Conservation (phyloP, 768 basidiomycete species). For the Pisolithus tinctorius region DNA sequence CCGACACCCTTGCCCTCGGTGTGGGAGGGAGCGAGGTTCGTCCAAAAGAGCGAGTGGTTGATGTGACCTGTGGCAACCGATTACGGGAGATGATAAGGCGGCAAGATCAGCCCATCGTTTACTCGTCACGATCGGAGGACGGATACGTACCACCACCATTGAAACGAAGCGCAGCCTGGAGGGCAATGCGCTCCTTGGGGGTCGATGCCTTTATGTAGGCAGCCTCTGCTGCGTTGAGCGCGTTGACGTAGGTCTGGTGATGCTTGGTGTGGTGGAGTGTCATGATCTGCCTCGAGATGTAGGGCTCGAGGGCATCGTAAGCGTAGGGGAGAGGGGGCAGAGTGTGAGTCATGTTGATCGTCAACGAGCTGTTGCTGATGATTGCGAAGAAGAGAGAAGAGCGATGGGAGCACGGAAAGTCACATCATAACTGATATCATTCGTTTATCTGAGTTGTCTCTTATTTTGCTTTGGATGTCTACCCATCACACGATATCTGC, state of each 20-base stretch:
- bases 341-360: conserved; percentile 38
- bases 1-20: conserved; percentile 50
- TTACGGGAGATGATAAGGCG: conserved; percentile 9
- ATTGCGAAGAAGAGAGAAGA: conserved; percentile 1
- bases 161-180: conserved; percentile 91
- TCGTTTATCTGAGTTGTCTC: conserved; percentile 12
- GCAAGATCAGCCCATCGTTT: background rate
- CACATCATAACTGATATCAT: conserved; percentile 6
- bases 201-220: conserved; percentile 59
- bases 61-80: conserved; percentile 60
- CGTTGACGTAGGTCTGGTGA: conserved; percentile 91
- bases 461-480: conserved; percentile 8
- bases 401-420: background rate
- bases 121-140: background rate
- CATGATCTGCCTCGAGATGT: conserved; percentile 91
- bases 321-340: conserved; percentile 71
- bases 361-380: conserved; percentile 1
- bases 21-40: conserved; percentile 71
- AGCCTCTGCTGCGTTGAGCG: conserved; percentile 84
- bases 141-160: conserved; percentile 80
- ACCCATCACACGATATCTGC: background rate
- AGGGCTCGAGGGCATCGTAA: conserved; percentile 91
- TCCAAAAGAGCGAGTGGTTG: conserved; percentile 97
- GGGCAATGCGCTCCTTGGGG: conserved; percentile 76
- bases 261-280: conserved; percentile 91